phyloP scores from a whole-genome alignment of 768 basidiomycete species.

The Butyriboletus loyo region DNA sequence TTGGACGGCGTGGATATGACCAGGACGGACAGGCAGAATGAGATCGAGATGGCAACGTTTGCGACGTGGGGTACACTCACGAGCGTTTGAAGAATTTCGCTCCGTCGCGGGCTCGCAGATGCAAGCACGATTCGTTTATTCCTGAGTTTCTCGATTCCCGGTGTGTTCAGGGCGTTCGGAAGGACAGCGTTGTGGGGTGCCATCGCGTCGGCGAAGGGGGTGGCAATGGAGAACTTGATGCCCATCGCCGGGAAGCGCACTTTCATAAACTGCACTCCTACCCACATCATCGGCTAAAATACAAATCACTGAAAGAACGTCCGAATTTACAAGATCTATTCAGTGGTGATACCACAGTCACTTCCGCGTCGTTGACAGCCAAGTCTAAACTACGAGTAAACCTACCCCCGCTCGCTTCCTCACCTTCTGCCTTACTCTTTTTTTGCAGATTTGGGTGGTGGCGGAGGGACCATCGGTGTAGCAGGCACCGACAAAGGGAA shows the following conservation, averaged over 20 bases:
- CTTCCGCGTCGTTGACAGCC: background rate
- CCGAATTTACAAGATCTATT: background rate
- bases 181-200: constrained; percentile 49
- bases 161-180: constrained; percentile 59
- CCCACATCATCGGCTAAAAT: no score
- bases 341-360: background rate
- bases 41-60: background rate
- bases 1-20: background rate
- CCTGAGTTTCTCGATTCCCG: constrained; percentile 60
- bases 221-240: background rate
- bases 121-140: constrained; percentile 83
- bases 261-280: no score
- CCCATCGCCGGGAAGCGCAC: background rate
- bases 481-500: constrained; percentile 15
- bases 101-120: constrained; percentile 81
- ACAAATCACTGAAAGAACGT: background rate
- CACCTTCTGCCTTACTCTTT: constrained; percentile 22
- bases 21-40: no score
- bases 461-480: constrained; percentile 18
- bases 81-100: constrained; percentile 75
- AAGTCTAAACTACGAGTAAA: constrained; percentile 1
- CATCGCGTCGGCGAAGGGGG: background rate
- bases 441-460: constrained; percentile 19
- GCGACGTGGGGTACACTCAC: constrained; percentile 41
- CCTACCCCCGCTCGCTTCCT: background rate